A percentile compares a stretch with the other conserved stretches of the same genome.
These are phyloP conservation scores for Annulohypoxylon moriforme DNA, from an alignment of 495 filamentous ascomycete species.

Conservation along the genomic window DNA sequence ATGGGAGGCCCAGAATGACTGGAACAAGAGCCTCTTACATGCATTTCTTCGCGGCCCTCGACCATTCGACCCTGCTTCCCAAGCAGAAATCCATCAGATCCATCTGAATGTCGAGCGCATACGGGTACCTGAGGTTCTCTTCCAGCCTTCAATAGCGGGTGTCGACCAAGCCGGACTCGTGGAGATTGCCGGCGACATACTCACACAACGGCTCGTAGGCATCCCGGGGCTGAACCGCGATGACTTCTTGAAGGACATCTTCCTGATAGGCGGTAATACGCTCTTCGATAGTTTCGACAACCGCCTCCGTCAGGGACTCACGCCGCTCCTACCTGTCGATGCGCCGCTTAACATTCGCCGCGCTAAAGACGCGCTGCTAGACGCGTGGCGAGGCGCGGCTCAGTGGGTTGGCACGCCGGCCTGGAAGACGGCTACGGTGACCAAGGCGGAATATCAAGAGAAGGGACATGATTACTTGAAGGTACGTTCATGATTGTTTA, in stretches of 20 bases:
- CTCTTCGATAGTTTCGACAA: slow-evolving; percentile 89
- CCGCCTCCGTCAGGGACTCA: slow-evolving; percentile 76
- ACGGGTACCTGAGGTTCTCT: slow-evolving; percentile 93
- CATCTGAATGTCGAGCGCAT: slow-evolving; percentile 98
- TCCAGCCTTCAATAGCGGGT: slow-evolving; percentile 92
- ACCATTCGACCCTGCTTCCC: slow-evolving; percentile 82
- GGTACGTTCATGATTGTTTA: slow-evolving; percentile 59
- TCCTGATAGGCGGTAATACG: slow-evolving; percentile 93
- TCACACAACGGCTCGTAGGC: slow-evolving; percentile 77
- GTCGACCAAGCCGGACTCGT: slow-evolving; percentile 93
- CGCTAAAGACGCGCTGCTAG: slow-evolving; percentile 78
- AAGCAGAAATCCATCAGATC: slow-evolving; percentile 84
- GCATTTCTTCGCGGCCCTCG: slow-evolving; percentile 88
- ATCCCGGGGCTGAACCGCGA: slow-evolving; percentile 64
- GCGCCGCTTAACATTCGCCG: slow-evolving; percentile 70
- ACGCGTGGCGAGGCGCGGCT: slow-evolving; percentile 94
- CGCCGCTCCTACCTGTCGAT: slow-evolving; percentile 76
- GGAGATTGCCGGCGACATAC: slow-evolving; percentile 87
- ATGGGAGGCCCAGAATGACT: slow-evolving; percentile 89
- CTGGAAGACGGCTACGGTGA: slow-evolving; percentile 65
- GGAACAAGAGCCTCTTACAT: slow-evolving; percentile 90
- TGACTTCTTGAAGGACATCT: slow-evolving; percentile 83
- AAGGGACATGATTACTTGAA: slow-evolving; percentile 89
- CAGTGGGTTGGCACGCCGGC: slow-evolving; percentile 71
- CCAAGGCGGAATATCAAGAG: slow-evolving; percentile 81